Evolutionary conservation across 257 asterid genomes (phyloP), one percentile per base, ranked within the genome.

Genomic region (Anisodus acutangulus): DNA sequence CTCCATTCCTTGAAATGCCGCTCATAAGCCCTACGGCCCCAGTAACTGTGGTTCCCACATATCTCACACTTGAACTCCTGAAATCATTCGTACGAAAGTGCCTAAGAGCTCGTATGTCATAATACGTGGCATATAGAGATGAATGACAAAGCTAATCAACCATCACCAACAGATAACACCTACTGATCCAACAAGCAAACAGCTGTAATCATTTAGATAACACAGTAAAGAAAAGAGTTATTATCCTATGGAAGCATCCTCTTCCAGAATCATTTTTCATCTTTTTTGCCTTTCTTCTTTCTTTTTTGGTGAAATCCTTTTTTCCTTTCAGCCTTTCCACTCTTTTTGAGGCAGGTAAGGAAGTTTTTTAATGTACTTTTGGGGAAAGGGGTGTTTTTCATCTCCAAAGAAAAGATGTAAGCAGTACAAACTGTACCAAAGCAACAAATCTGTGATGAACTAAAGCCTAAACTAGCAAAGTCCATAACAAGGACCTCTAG

Each of bases 1-100:
- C 98, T 92, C 97, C 94, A 95, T 88, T 97, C 99, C 92, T 97
- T 97, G 89, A 97, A 97, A 88, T 97, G 99, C 86, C 99, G 93
- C 88, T 97, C 99, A 62, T 95, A 97, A 78, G 98, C 99, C 93
- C 99, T 91, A 83, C 99, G 98, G 53, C 98, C 98, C 99, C 99
- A 95, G 80, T 97, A 95, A 89, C 99, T 97, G 79, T 95, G 95
- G 90, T 97, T 95, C 85, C 99, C 99, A 81, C 99, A 94, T 35
- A 97, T 97, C 93, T 97, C 98, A 83, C 99, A 97, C 88, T 95
- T 94, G 91, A 95, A 94, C 89, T 97, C 99, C 99, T 95, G 97
- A 81, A 39, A 64, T 63, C 37, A 49, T 54, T 82, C 67, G 53
- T 11, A 67, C 51, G 8, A 26, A 66, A 82, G 63, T 45, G 66